phyloP scores from a whole-genome alignment of 139 green algal species.

The Dunaliella sp. region DNA sequence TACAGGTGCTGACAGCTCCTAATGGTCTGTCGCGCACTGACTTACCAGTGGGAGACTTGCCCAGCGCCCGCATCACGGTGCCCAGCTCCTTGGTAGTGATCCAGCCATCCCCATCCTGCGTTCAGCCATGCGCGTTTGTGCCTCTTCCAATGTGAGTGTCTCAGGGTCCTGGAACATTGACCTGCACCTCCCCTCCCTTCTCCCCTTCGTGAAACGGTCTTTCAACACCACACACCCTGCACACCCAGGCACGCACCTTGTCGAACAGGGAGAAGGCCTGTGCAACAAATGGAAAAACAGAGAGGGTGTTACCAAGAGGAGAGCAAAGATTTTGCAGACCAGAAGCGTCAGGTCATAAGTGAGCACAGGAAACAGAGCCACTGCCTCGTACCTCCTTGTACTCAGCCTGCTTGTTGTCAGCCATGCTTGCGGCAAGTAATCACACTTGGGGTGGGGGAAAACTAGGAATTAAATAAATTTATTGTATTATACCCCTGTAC shows the following conservation, averaged over 20 bases:
- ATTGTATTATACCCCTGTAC: too few species aligned
- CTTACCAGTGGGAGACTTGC: conserved; percentile 31
- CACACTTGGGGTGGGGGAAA: background rate
- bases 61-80: conserved; percentile 35
- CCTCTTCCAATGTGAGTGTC: background rate
- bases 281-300: background rate
- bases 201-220: background rate
- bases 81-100: conserved; percentile 45
- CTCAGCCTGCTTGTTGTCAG: conserved; percentile 19
- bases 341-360: too few species aligned
- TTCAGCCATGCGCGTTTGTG: background rate
- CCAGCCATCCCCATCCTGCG: conserved; percentile 28
- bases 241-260: background rate
- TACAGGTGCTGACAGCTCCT: background rate
- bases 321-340: background rate
- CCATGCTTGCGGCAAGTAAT: conserved; percentile 14
- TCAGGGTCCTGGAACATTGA: background rate
- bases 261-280: conserved; percentile 17
- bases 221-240: background rate
- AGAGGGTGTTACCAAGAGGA: background rate
- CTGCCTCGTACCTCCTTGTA: conserved; percentile 13
- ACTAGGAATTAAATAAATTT: background rate
- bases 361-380: too few species aligned
- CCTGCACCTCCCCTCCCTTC: too few species aligned
- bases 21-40: background rate